Percentiles rank a stretch among this genome's conserved stretches.
These are phyloP conservation scores for Zygotorulaspora chibaensis DNA, from an alignment of 805 yeast species.

Conservation along the genomic window DNA sequence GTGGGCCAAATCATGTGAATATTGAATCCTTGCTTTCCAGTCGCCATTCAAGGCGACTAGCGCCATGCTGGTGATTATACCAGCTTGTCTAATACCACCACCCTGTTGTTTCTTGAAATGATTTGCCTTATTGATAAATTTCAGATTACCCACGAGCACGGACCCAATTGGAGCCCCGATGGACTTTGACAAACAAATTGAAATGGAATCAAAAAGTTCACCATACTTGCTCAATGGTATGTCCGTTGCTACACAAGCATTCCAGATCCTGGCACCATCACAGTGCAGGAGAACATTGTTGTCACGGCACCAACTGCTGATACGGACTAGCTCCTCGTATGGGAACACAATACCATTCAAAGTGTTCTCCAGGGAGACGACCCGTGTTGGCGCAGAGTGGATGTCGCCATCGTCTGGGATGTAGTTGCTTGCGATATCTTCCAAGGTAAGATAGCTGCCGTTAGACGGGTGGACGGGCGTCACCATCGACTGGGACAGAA, in stretches of 20 bases:
- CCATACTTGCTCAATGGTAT: conserved; percentile 67
- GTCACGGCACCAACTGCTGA: conserved; percentile 63
- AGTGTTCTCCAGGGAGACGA: conserved; percentile 84
- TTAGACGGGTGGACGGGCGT: conserved; percentile 74
- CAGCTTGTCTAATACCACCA: conserved; percentile 90
- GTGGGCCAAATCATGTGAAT: conserved; percentile 49
- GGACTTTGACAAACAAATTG: conserved; percentile 83
- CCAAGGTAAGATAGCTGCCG: conserved; percentile 71
- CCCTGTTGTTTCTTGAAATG: conserved; percentile 91
- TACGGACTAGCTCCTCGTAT: conserved; percentile 65
- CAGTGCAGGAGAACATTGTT: conserved; percentile 64
- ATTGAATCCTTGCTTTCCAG: conserved; percentile 47
- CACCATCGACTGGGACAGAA: conserved; percentile 88
- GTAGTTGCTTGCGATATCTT: conserved; percentile 62
- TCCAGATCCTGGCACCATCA: conserved; percentile 96
- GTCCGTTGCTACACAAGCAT: conserved; percentile 69
- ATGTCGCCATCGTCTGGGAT: conserved; percentile 75
- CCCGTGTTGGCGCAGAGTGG: conserved; percentile 83
- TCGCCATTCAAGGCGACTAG: conserved; percentile 70
- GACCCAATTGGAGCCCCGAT: conserved; percentile 94
- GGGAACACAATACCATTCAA: conserved; percentile 81
- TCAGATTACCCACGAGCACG: conserved; percentile 63
- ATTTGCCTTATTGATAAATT: conserved; percentile 62
- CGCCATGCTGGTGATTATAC: conserved; percentile 79
- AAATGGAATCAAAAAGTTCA: conserved; percentile 77